Evolutionary conservation across 306 rosid genomes (phyloP).

Genomic region (Fagus sylvatica): DNA sequence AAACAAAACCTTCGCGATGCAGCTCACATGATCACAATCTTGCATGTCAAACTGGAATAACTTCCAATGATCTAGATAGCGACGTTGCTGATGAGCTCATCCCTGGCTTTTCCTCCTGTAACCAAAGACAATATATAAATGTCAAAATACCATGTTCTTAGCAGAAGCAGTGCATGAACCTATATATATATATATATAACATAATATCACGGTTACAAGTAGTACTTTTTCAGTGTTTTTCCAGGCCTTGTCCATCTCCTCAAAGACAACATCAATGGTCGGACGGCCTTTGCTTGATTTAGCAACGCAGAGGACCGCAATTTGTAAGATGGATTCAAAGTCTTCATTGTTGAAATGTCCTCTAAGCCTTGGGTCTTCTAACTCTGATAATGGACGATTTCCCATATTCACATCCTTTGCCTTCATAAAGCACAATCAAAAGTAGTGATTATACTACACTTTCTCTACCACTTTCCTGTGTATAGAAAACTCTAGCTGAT

Average conservation of each 20-base stretch:
- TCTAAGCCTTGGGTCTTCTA: conserved; percentile 65
- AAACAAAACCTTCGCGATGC: neutral
- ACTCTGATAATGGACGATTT: conserved; percentile 56
- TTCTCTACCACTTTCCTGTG: too few relatives aligned
- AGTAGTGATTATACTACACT: neutral
- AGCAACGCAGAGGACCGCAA: conserved; percentile 84
- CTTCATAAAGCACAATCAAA: conserved; percentile 28
- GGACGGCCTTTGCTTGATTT: conserved; percentile 83
- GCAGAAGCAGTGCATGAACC: too few relatives aligned
- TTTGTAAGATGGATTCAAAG: conserved; percentile 56
- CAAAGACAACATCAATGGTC: conserved; percentile 51
- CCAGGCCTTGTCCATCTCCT: conserved; percentile 62
- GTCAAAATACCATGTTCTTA: neutral
- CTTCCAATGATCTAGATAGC: conserved; percentile 37
- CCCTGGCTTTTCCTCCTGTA: conserved; percentile 42
- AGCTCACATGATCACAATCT: neutral
- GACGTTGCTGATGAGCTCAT: conserved; percentile 35
- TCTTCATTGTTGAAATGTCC: conserved; percentile 60
- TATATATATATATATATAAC: neutral
- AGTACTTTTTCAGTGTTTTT: conserved; percentile 25
- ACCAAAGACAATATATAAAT: neutral
- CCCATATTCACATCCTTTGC: conserved; percentile 79
- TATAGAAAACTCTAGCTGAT: too few relatives aligned
- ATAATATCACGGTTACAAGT: neutral
- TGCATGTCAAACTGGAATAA: conserved; percentile 28